A percentile compares a stretch with the other conserved stretches of the same genome.
These are phyloP conservation scores for Athelia sp. DNA, from an alignment of 1,284 basidiomycete species.

Conservation along the genomic window DNA sequence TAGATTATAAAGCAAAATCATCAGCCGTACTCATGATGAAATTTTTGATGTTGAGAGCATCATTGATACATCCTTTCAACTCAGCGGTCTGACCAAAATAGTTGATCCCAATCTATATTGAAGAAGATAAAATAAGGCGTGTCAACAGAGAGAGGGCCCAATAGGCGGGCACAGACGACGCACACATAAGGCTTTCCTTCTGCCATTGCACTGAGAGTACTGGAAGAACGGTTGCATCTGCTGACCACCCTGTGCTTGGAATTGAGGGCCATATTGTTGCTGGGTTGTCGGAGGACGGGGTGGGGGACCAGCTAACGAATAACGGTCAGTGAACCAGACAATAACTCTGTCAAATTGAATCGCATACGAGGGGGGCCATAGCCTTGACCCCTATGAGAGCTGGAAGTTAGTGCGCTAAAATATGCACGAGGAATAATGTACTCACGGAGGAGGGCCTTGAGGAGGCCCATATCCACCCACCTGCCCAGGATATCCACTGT, in stretches of 20 bases:
- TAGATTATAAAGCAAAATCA: not conserved
- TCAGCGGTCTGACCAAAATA: slow-evolving; percentile 63
- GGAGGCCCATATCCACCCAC: slow-evolving; percentile 12
- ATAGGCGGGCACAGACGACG: slow-evolving; percentile 15
- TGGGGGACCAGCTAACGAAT: slow-evolving; percentile 30
- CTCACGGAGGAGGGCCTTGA: slow-evolving; percentile 5
- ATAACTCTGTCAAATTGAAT: slow-evolving; percentile 23
- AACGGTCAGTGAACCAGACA: slow-evolving; percentile 2
- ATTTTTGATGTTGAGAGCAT: slow-evolving; percentile 70
- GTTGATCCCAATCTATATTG: slow-evolving; percentile 73
- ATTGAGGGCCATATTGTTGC: slow-evolving; percentile 67
- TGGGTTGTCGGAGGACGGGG: slow-evolving; percentile 53
- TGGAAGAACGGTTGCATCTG: slow-evolving; percentile 64
- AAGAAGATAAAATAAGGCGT: not conserved
- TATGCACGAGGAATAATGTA: not conserved
- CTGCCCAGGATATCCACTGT: slow-evolving; percentile 12
- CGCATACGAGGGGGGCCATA: slow-evolving; percentile 24
- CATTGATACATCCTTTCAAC: slow-evolving; percentile 85
- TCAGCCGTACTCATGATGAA: slow-evolving; percentile 62
- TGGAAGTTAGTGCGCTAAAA: too few relatives aligned
- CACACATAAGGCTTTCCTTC: slow-evolving; percentile 77
- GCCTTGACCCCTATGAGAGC: not conserved
- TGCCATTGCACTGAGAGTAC: slow-evolving; percentile 82
- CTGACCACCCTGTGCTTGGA: slow-evolving; percentile 45
- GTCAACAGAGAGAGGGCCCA: not conserved